These are phyloP conservation scores for Eucalyptus polybractea DNA, from an alignment of 345 rosid species.

Conservation along the genomic window DNA sequence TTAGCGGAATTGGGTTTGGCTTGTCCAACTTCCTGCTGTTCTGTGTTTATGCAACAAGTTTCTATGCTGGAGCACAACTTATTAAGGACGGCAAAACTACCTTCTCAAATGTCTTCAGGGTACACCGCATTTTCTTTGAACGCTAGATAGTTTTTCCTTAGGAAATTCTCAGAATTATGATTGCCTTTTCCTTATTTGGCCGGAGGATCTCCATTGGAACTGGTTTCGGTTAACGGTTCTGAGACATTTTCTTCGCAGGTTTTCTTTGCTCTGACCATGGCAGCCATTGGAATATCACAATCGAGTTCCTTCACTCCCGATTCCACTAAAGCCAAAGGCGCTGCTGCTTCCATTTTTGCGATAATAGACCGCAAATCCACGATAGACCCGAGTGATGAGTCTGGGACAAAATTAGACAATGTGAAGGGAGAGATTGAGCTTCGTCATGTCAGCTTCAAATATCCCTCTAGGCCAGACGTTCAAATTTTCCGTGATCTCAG, in stretches of 20 bases:
- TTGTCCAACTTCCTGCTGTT: conserved; percentile 41
- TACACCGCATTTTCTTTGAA: background rate
- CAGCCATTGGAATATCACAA: conserved; percentile 62
- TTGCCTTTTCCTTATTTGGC: background rate
- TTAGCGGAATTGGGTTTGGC: conserved; percentile 70
- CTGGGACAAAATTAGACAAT: conserved; percentile 33
- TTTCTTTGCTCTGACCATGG: conserved; percentile 69
- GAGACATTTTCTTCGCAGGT: conserved; percentile 18
- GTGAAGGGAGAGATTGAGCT: conserved; percentile 67
- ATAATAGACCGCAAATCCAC: conserved; percentile 53
- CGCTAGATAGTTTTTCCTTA: background rate
- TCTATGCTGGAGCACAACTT: conserved; percentile 73
- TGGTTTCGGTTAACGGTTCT: background rate
- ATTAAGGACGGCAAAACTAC: conserved; percentile 36
- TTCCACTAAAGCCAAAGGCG: conserved; percentile 43
- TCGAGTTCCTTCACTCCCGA: conserved; percentile 63
- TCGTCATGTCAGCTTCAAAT: conserved; percentile 52
- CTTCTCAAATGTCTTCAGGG: conserved; percentile 55
- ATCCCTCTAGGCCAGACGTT: conserved; percentile 74
- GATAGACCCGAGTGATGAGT: conserved; percentile 65
- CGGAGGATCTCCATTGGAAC: background rate
- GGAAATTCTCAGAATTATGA: background rate
- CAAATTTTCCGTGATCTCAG: conserved; percentile 55
- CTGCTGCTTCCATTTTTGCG: conserved; percentile 63
- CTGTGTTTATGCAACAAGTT: conserved; percentile 47